These are phyloP conservation scores for Trichoderma koningii DNA, from an alignment of 2,329 filamentous ascomycete species.

Conservation along the genomic window DNA sequence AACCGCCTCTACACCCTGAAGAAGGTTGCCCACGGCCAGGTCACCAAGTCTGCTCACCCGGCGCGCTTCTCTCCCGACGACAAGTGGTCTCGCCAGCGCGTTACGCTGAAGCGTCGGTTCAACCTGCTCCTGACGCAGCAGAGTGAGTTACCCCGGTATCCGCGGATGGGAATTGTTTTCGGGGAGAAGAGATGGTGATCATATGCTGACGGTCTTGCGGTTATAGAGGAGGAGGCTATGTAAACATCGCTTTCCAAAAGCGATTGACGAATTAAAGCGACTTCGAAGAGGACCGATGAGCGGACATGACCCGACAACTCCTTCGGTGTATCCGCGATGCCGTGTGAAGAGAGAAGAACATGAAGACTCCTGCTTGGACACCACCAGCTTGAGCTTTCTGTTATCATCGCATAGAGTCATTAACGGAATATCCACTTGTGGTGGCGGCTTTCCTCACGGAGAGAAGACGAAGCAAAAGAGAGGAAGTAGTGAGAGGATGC, in stretches of 20 bases:
- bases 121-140: conserved; percentile 83
- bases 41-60: conserved; percentile 95
- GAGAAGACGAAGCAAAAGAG: no score
- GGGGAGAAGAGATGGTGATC: no score
- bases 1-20: conserved; percentile 94
- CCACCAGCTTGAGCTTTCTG: not conserved
- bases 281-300: no score
- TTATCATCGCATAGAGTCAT: not conserved
- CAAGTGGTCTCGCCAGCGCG: conserved; percentile 95
- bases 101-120: conserved; percentile 93
- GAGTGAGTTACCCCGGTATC: conserved; percentile 44
- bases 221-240: conserved; percentile 25
- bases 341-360: not conserved
- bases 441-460: not conserved
- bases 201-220: not conserved
- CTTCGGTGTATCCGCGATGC: not conserved
- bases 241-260: not conserved
- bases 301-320: not conserved
- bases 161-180: not conserved
- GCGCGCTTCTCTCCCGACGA: conserved; percentile 97
- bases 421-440: not conserved
- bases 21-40: conserved; percentile 79
- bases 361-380: not conserved
- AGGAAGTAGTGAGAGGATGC: not conserved
- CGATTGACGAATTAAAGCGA: not conserved